These are phyloP conservation scores for Trichoderma polysporum DNA, from an alignment of 2,329 filamentous ascomycete genomes.

Conservation along the genomic window DNA sequence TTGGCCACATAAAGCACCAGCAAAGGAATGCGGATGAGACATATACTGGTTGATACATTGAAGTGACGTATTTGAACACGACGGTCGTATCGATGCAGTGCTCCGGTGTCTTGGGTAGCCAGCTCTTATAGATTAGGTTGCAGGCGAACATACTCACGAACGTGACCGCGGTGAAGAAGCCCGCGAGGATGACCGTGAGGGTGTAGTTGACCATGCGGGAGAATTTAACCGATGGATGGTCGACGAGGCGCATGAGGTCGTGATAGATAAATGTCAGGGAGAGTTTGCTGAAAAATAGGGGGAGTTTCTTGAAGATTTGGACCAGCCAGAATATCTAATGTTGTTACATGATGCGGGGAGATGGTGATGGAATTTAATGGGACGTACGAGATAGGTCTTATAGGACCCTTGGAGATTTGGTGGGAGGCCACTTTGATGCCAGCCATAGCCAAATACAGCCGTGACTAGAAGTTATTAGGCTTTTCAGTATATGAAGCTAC, in stretches of 20 bases:
- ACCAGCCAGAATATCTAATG: not conserved
- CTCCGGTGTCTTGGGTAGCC: not conserved
- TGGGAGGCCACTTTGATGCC: not conserved
- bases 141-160: not conserved
- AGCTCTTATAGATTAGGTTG: not conserved
- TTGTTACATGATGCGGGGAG: not conserved
- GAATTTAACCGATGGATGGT: not conserved
- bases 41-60: not conserved
- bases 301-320: not conserved
- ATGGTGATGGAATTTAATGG: not conserved
- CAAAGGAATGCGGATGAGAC: not conserved
- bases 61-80: constrained; percentile 2
- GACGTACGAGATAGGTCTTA: not conserved
- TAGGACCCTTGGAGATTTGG: not conserved
- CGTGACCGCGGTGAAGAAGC: not conserved
- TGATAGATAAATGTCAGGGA: not conserved
- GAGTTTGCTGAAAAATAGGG: not conserved
- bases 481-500: not conserved
- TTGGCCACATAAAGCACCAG: not conserved
- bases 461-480: not conserved
- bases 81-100: not conserved
- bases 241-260: not conserved
- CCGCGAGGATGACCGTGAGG: not conserved
- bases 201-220: not conserved
- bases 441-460: not conserved